Base-by-base conservation (phyloP, 768 basidiomycete species). In the Nevesoporus exiguus region DNA sequence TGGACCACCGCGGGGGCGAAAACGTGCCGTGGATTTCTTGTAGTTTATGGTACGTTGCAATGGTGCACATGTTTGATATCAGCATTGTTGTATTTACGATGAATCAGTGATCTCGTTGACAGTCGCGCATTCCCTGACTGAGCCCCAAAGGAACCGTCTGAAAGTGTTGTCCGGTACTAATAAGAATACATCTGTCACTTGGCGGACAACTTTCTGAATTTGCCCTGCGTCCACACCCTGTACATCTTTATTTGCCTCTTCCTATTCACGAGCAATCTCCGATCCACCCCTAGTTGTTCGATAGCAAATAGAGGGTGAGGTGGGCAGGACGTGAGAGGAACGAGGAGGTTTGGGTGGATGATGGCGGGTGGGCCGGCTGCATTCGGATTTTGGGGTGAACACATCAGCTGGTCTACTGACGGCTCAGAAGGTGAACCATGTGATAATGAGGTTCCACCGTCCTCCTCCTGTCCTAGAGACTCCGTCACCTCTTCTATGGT, bases 241-340 rank as follows among this genome's bases (percentile, higher is more conserved):
- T 96, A 98, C 97, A 99, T 99, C 71, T 96, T 96, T 47, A 97
- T 73, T 72, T 94, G 89, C 54, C 91, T 77, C 73, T 97, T 98
- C 43, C 97, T 79, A 66, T 99, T 99, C 49, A 99, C 86, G 41
- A 98, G 77, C 52, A 99, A 72, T 40, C 97, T 79, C 7, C 94
- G 77, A 74, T 99, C 97, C 7, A 94, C 82, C 2, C 93, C 94
- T 2, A 98, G 78, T 63, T 93, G 90, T 52, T 86, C 82, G n/a
- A 83, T 79, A n/a, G 76, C 66, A 70, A 98, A 95, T 33, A 93
- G 73, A 6, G 86, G 83, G 43, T 84, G 82, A 1, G 77, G 62
- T 14, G 76, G 75, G 39, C 54, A 55, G 21, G 56, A 47, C 1
- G 46, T 19, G 1, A 56, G 56, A 6, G 64, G 60, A 15, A 47